Base-by-base conservation (phyloP, 176 grass and related monocot species). In the Bonia amplexicaulis region DNA sequence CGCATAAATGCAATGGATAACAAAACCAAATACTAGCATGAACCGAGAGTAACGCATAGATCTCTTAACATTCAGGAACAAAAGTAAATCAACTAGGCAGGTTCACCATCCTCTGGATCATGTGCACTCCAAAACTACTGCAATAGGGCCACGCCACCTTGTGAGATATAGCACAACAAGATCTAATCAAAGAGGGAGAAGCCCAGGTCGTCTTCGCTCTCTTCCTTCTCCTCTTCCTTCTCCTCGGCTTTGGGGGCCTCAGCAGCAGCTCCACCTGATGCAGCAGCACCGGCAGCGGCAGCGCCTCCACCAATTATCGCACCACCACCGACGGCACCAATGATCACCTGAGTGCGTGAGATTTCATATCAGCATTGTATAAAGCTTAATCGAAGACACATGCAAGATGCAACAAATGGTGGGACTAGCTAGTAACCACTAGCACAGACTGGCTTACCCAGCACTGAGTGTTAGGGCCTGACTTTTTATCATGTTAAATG, bases 121-220 rank as follows among this genome's bases (percentile, higher is more conserved):
- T 73, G 47, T 31, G 44, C 1, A 57, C 69, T 68, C 31, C 68
- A 70, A 90, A 87, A 80, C 12, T 84, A 87, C 76, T 23, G 12
- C 23, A 7, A 65, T 17, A 84, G 9, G 51, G 22, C 20, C 23
- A 63, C 47, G 41, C 5, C 69, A 71, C 49, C 53, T 74, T 31
- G 53, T 22, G 40, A 23, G 63, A 59, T 33, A 69, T 2, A 23
- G 31, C 42, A 15, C 75, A 71, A 62, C 46, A 26, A 12, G 16
- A 82, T 84, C 79, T 97, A 97, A 31, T 97, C 95, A 0, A 97
- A 97, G 74, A 97, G 95, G 33, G 95, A 97, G 90, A 97, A 97
- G 20, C 95, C 95, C 76, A 97, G 87, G 73, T 97, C 95, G 0
- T 97, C 92, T 0, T 97, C 95, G 14, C 92, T 97, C 66, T 97